These are phyloP conservation scores for Pulveroboletus sp. DNA, from an alignment of 768 basidiomycete genomes.

Conservation along the genomic window DNA sequence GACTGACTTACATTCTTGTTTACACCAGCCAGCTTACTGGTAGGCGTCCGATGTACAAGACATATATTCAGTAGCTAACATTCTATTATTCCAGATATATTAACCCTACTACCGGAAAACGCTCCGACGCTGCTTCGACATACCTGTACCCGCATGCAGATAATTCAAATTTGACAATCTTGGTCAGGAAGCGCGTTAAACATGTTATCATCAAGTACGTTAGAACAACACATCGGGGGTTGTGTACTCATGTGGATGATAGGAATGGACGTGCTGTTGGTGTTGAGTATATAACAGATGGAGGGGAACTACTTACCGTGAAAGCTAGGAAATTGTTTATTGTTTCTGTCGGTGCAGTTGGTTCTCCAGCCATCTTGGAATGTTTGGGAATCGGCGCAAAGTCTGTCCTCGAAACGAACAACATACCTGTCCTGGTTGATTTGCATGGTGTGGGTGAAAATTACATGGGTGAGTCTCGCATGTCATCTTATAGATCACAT, in stretches of 20 bases:
- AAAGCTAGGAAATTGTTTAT: slow-evolving; percentile 43
- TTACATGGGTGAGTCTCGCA: slow-evolving; percentile 42
- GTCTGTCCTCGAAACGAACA: slow-evolving; percentile 43
- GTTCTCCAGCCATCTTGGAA: slow-evolving; percentile 55
- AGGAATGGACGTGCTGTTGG: slow-evolving; percentile 38
- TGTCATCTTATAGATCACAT: slow-evolving; percentile 35
- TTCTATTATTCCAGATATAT: slow-evolving; percentile 47
- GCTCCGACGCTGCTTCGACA: slow-evolving; percentile 33
- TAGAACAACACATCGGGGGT: background rate
- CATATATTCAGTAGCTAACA: background rate
- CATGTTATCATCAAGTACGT: slow-evolving; percentile 37
- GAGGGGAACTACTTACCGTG: slow-evolving; percentile 11
- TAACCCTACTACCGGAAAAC: slow-evolving; percentile 37
- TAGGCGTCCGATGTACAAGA: slow-evolving; percentile 1
- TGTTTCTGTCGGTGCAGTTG: slow-evolving; percentile 53
- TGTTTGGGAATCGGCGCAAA: slow-evolving; percentile 67
- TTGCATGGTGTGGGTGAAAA: slow-evolving; percentile 80
- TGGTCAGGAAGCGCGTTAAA: slow-evolving; percentile 33
- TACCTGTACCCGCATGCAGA: slow-evolving; percentile 35
- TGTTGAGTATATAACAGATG: slow-evolving; percentile 33
- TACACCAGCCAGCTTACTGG: slow-evolving; percentile 18
- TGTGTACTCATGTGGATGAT: background rate
- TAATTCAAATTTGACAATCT: slow-evolving; percentile 29
- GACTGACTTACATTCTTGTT: background rate
- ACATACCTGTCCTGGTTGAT: slow-evolving; percentile 51